These are phyloP conservation scores for Simmondsia chinensis DNA, from an alignment of 148 eudicot genomes.

Conservation along the genomic window DNA sequence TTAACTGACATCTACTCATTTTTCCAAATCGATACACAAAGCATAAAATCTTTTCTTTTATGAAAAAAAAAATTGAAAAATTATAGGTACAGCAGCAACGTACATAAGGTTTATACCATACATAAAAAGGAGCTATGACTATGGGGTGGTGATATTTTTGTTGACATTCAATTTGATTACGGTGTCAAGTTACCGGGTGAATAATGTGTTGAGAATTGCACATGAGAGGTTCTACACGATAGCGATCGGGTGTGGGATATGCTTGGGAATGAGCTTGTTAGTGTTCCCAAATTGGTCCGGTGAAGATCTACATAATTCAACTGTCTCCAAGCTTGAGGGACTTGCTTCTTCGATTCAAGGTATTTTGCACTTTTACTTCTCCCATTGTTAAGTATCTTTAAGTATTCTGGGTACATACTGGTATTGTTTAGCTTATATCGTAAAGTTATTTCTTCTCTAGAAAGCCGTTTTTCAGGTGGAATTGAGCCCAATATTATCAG, in stretches of 20 bases:
- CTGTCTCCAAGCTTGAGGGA: slow-evolving; percentile 72
- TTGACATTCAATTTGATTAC: slow-evolving; percentile 79
- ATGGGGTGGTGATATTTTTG: slow-evolving; percentile 82
- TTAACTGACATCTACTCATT: neutral
- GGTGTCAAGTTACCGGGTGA: slow-evolving; percentile 67
- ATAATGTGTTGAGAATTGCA: slow-evolving; percentile 67
- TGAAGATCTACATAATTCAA: slow-evolving; percentile 70
- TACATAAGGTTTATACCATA: slow-evolving; percentile 77
- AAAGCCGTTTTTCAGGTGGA: too few species aligned
- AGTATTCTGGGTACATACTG: too few species aligned
- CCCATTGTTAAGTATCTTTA: neutral
- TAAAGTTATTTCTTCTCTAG: too few species aligned
- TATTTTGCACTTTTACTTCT: slow-evolving; percentile 3
- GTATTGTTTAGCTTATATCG: too few species aligned
- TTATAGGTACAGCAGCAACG: slow-evolving; percentile 59
- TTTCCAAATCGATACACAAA: too few species aligned
- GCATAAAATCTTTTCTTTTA: too few species aligned
- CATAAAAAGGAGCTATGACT: slow-evolving; percentile 85
- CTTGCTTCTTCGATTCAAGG: slow-evolving; percentile 72
- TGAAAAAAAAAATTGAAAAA: neutral
- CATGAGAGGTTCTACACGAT: slow-evolving; percentile 55
- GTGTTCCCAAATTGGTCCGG: slow-evolving; percentile 91
- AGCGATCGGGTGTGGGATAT: slow-evolving; percentile 65
- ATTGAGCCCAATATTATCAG: too few species aligned
- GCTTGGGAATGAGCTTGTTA: slow-evolving; percentile 71